Evolutionary conservation across 176 grass and related monocot genomes (phyloP).

Genomic region (Carex parvula): DNA sequence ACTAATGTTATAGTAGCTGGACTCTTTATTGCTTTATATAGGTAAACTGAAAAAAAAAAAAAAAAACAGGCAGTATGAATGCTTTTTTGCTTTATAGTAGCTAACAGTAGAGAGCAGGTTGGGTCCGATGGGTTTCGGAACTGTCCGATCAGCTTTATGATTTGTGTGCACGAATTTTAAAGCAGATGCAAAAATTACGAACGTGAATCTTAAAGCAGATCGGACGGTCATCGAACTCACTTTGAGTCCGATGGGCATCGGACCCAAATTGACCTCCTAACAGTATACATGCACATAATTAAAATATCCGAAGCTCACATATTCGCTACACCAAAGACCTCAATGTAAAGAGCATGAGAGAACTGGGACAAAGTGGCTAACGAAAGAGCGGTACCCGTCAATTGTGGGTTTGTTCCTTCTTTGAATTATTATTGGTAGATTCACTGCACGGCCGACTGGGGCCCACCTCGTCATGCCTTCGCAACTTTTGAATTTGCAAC

Average conservation of each 20-base stretch:
- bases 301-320: neutral
- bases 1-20: no score
- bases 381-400: constrained; percentile 12
- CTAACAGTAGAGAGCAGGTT: no score
- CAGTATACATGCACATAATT: no score
- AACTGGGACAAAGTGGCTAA: neutral
- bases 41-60: neutral
- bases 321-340: neutral
- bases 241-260: no score
- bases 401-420: constrained; percentile 8
- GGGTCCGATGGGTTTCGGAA: no score
- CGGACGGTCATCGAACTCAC: no score
- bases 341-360: neutral
- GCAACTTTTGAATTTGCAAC: constrained; percentile 11
- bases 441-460: neutral
- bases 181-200: no score
- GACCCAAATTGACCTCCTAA: no score
- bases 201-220: no score
- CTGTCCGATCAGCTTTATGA: no score
- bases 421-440: neutral
- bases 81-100: neutral
- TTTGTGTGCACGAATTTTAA: no score
- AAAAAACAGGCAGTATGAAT: neutral
- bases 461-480: neutral
- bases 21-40: neutral